These are phyloP conservation scores for Apiospora arundinis DNA, from an alignment of 2,329 filamentous ascomycete species.

Conservation along the genomic window DNA sequence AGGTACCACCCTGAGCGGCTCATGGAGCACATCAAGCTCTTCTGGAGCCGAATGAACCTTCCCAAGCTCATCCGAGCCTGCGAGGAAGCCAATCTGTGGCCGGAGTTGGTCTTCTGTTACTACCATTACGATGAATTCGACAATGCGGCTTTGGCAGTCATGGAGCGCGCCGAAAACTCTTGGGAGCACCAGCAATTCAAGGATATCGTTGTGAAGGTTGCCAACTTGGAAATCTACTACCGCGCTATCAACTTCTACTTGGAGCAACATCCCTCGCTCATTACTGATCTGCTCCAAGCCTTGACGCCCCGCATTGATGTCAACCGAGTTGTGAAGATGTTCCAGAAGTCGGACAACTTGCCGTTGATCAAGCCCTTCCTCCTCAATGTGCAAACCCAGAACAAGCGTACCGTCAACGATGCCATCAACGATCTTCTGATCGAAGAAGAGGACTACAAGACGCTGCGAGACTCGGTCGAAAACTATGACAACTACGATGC, in stretches of 20 bases:
- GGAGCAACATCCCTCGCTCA: constrained; percentile 91
- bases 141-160: constrained; percentile 95
- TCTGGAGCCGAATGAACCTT: constrained; percentile 98
- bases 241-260: constrained; percentile 96
- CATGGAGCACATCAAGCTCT: constrained; percentile 98
- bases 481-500: constrained; percentile 99
- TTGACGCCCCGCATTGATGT: constrained; percentile 95
- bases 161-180: constrained; percentile 95
- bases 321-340: constrained; percentile 99
- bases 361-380: constrained; percentile 99
- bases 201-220: constrained; percentile 96
- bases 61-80: constrained; percentile 94
- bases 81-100: constrained; percentile 96
- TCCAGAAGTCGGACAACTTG: constrained; percentile 97
- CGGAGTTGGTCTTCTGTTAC: constrained; percentile 97
- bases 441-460: constrained; percentile 99
- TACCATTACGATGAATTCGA: constrained; percentile 98
- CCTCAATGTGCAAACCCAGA: constrained; percentile 93
- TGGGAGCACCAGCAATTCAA: constrained; percentile 99
- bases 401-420: constrained; percentile 98
- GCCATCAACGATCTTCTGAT: constrained; percentile 98
- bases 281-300: constrained; percentile 93
- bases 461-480: constrained; percentile 93
- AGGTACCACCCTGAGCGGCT: constrained; percentile 95
- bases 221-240: constrained; percentile 99